Evolutionary conservation across 306 rosid genomes (phyloP).

Genomic region (Clitoria ternatea): DNA sequence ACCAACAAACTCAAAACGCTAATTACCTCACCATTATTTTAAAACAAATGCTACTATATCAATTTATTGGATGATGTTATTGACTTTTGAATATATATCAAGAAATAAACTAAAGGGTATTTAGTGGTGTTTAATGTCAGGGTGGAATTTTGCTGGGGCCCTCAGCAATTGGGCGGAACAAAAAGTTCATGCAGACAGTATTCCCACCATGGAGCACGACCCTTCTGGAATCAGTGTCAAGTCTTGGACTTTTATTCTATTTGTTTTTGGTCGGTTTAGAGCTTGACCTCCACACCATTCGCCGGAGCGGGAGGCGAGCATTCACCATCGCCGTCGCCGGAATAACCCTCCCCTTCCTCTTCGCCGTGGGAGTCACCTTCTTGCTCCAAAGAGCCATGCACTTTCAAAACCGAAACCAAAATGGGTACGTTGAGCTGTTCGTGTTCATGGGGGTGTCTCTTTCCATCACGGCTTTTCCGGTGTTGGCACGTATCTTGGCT

Average conservation of each 20-base stretch:
- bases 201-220: constrained; percentile 76
- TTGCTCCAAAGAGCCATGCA: constrained; percentile 46
- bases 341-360: constrained; percentile 56
- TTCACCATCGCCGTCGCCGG: constrained; percentile 65
- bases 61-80: too few relatives aligned
- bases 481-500: constrained; percentile 77
- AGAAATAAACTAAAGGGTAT: too few relatives aligned
- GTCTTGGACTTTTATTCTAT: constrained; percentile 67
- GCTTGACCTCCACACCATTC: constrained; percentile 52
- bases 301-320: constrained; percentile 56
- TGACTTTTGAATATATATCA: too few relatives aligned
- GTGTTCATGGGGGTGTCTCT: constrained; percentile 77
- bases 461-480: constrained; percentile 87
- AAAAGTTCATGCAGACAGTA: constrained; percentile 34
- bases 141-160: constrained; percentile 86
- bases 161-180: constrained; percentile 62
- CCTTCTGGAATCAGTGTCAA: constrained; percentile 64
- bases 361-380: constrained; percentile 53
- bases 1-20: too few relatives aligned
- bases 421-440: constrained; percentile 41
- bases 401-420: constrained; percentile 35
- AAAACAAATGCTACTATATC: too few relatives aligned
- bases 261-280: constrained; percentile 78
- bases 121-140: too few relatives aligned
- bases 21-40: too few relatives aligned